These are phyloP conservation scores for Heliocybe sulcata DNA, from an alignment of 1,284 basidiomycete genomes.

Conservation along the genomic window DNA sequence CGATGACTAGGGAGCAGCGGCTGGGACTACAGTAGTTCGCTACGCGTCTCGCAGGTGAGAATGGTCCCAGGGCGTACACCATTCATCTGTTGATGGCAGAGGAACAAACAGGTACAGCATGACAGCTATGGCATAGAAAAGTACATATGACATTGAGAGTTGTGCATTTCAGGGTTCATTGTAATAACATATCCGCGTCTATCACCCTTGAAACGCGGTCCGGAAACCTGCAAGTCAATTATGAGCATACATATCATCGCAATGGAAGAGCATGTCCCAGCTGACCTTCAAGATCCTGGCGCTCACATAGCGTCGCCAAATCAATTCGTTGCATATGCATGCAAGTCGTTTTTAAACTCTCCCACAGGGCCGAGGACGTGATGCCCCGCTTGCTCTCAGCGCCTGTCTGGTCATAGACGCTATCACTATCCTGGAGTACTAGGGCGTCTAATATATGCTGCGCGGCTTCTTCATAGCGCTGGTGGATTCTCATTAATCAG, in stretches of 20 bases:
- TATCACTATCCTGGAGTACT: slow-evolving; percentile 78
- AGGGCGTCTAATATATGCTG: slow-evolving; percentile 84
- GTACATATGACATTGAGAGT: not conserved
- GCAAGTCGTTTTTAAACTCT: slow-evolving; percentile 75
- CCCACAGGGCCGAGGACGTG: slow-evolving; percentile 76
- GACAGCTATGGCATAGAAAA: not conserved
- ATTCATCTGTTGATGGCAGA: not conserved
- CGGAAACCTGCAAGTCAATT: not conserved
- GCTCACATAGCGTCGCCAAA: slow-evolving; percentile 65
- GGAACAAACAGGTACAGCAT: not conserved
- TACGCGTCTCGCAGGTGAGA: not conserved
- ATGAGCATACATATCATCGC: not conserved
- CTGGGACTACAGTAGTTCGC: slow-evolving; percentile 21
- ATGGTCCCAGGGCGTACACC: not conserved
- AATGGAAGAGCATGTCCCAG: not conserved
- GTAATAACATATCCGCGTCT: not conserved
- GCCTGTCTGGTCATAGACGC: slow-evolving; percentile 39
- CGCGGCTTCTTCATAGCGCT: slow-evolving; percentile 80
- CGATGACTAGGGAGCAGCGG: slow-evolving; percentile 27
- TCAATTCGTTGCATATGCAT: slow-evolving; percentile 71
- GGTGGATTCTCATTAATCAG: not conserved
- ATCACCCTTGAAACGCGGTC: not conserved
- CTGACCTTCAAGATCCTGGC: slow-evolving; percentile 66
- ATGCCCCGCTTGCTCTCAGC: slow-evolving; percentile 57
- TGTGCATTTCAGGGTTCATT: not conserved